phyloP scores from a whole-genome alignment of 1,284 basidiomycete genomes.

The Rhodotorula sp. region DNA sequence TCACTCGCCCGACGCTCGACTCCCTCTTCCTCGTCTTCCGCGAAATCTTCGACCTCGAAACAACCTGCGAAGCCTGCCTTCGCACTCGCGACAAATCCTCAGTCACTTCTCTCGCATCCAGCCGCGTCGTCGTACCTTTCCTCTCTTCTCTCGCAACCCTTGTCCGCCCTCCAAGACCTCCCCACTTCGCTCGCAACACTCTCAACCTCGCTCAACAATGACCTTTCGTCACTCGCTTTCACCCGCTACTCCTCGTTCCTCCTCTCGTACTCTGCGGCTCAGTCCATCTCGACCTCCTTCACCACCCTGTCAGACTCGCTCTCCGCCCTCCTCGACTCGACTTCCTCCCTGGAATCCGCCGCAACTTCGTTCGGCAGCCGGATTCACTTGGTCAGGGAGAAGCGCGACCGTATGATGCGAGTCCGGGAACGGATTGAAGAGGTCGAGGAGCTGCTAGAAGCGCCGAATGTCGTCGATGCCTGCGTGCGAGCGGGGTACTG shows the following conservation, averaged over 20 bases:
- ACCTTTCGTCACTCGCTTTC: conserved; percentile 40
- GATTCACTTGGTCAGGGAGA: conserved; percentile 14
- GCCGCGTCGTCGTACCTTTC: conserved; percentile 30
- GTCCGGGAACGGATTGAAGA: conserved; percentile 88
- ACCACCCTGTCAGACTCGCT: conserved; percentile 27
- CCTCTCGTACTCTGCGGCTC: conserved; percentile 33
- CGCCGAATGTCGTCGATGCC: conserved; percentile 83
- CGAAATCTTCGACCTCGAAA: neutral
- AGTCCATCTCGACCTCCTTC: conserved; percentile 35
- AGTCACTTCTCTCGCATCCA: conserved; percentile 11
- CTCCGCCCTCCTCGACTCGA: conserved; percentile 33
- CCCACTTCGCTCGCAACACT: conserved; percentile 27
- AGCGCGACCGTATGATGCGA: conserved; percentile 60
- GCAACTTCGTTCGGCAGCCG: conserved; percentile 17
- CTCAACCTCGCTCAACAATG: conserved; percentile 35
- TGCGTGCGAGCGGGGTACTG: conserved; percentile 89
- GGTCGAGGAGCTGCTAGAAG: conserved; percentile 82
- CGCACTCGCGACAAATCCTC: conserved; percentile 4
- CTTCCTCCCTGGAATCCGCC: conserved; percentile 25
- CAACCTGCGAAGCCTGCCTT: neutral
- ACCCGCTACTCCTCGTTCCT: conserved; percentile 41
- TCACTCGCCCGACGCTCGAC: conserved; percentile 22
- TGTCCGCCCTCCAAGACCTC: conserved; percentile 27
- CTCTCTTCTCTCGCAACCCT: conserved; percentile 32
- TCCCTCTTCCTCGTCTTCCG: neutral